Percentiles rank a stretch among this genome's conserved stretches.
Conservation (phyloP, 192 early-diverging fungal species). For the Powellomyces hirtus region DNA sequence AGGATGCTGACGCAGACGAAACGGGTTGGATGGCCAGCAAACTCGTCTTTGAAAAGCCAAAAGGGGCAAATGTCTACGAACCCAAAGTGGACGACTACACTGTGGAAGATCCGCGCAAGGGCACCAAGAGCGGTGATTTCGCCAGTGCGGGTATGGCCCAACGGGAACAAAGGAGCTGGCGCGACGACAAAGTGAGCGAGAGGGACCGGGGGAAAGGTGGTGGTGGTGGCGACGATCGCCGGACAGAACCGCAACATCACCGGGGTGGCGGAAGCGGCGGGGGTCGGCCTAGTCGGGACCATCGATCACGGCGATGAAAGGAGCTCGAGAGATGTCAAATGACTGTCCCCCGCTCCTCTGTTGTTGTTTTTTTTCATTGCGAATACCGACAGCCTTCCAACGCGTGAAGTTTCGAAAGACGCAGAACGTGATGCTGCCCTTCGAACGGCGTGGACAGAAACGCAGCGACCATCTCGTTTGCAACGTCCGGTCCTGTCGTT, state of each 20-base stretch:
- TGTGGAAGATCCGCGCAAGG: slow-evolving; percentile 20
- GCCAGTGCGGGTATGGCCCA: background rate
- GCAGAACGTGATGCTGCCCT: slow-evolving; percentile 20
- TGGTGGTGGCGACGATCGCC: too few relatives aligned
- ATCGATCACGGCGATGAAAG: too few relatives aligned
- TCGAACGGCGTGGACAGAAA: slow-evolving; percentile 32
- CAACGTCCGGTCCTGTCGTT: slow-evolving; percentile 32
- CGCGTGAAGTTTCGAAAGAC: slow-evolving; percentile 20
- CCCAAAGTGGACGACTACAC: slow-evolving; percentile 53
- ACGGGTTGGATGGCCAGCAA: slow-evolving; percentile 75
- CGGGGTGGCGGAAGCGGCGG: too few relatives aligned
- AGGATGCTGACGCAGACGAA: slow-evolving; percentile 48
- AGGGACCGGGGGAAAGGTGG: too few relatives aligned
- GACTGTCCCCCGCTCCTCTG: too few relatives aligned
- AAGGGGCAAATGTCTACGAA: slow-evolving; percentile 48
- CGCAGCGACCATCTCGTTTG: slow-evolving; percentile 30
- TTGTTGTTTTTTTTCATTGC: background rate
- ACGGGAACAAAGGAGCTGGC: too few relatives aligned
- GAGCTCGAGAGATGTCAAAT: too few relatives aligned
- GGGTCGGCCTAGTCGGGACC: too few relatives aligned
- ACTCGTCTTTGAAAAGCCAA: slow-evolving; percentile 73
- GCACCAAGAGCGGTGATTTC: background rate
- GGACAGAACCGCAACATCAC: too few relatives aligned
- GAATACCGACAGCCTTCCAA: slow-evolving; percentile 24
- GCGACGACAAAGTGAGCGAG: too few relatives aligned